phyloP scores from a whole-genome alignment of 148 eudicot genomes.

The Rhododendron molle region DNA sequence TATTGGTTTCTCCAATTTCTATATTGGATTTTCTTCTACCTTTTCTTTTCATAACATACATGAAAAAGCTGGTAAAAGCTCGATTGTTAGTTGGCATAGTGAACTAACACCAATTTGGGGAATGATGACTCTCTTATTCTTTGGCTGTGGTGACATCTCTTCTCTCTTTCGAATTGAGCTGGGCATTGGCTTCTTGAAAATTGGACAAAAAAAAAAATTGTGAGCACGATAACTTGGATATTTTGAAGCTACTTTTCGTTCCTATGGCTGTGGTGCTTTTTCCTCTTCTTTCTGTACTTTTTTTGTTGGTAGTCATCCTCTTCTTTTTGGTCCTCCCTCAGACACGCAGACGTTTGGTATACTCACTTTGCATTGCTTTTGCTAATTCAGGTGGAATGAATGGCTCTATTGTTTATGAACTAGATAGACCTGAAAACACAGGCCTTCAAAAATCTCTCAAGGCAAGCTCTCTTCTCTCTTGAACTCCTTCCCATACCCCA shows the following conservation, averaged over 20 bases:
- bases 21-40: background rate
- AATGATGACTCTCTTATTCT: background rate
- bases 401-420: constrained; percentile 85
- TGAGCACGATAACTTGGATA: background rate
- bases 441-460: constrained; percentile 77
- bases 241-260: background rate
- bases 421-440: constrained; percentile 83
- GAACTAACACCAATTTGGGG: background rate
- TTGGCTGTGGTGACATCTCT: background rate
- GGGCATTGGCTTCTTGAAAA: background rate
- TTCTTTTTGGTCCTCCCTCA: background rate
- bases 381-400: constrained; percentile 85
- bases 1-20: background rate
- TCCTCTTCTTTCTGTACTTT: background rate
- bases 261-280: background rate
- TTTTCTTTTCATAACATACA: background rate
- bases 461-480: constrained; percentile 38
- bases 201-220: background rate
- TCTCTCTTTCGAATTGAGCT: background rate
- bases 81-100: background rate
- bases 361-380: constrained; percentile 1
- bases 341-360: background rate
- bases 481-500: background rate
- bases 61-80: background rate
- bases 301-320: background rate